phyloP scores from a whole-genome alignment of 108 stramenopile species.

The Discostella stelligeroides region DNA sequence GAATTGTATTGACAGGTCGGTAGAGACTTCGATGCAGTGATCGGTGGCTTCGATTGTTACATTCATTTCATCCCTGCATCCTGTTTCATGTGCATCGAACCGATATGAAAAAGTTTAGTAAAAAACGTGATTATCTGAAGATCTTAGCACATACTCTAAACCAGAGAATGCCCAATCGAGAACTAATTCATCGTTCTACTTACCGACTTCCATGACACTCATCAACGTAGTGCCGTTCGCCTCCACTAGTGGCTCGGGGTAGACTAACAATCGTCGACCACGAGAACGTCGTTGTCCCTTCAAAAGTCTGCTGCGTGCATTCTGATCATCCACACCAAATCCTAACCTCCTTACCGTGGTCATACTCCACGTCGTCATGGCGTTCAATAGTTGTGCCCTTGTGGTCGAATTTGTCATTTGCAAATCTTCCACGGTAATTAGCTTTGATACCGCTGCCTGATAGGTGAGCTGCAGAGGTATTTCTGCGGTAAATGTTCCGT shows the following conservation, averaged over 20 bases:
- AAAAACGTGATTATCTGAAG: not conserved
- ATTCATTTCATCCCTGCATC: not conserved
- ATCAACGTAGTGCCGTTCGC: not conserved
- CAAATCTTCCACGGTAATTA: not conserved
- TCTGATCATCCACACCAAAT: not conserved
- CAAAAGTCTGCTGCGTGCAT: too few species aligned
- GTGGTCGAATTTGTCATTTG: not conserved
- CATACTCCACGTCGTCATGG: constrained; percentile 7
- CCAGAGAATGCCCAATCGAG: not conserved
- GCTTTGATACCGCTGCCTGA: not conserved
- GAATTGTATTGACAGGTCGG: constrained; percentile 11
- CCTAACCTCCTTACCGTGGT: not conserved
- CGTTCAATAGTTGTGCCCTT: not conserved
- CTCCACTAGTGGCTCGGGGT: constrained; percentile 5
- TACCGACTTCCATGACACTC: constrained; percentile 1
- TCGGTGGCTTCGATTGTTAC: constrained; percentile 5
- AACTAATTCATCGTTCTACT: not conserved
- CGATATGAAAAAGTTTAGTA: too few species aligned
- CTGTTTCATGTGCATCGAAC: not conserved
- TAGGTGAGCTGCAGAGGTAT: not conserved
- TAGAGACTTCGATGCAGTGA: constrained; percentile 30
- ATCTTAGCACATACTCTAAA: not conserved
- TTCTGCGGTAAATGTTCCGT: not conserved
- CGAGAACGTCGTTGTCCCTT: not conserved
- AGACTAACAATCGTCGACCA: not conserved